Base-by-base conservation (phyloP, 805 yeast genomes). In the Martiniozyma abietophila region DNA sequence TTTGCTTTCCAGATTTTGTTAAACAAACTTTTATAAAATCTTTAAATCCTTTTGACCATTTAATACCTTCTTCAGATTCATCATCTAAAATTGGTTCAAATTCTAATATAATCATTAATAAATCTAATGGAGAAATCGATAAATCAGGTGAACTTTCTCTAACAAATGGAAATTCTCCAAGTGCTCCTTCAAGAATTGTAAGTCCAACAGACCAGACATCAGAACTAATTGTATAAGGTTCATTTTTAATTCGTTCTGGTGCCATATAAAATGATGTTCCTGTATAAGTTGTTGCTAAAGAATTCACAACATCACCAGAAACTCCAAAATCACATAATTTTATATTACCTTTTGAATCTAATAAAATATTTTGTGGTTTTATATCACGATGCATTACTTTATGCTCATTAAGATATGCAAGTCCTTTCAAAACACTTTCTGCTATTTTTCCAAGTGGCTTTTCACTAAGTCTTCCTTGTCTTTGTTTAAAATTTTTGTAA, bases 181-280 rank as follows among this genome's bases (percentile, higher is more conserved):
- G 76, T 4, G 97, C 96, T 18, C 89, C 96, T 53, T 92, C 98
- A 50, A 92, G 62, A 30, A 92, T 61, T 2, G 97, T 88, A 38
- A 92, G 64, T 0, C 98, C 98, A 21, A 92, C 60, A 1, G 96
- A 86, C 98, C 98, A 92, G 11, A 92, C 89, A 54, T 92, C 98
- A 48, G 94, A 79, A 4, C 95, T 83, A 3, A 89, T 96, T 8
- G 95, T 80, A 52, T 92, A 92, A 1, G 96, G 92, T 51, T 85
- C 89, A 19, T 96, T 96, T 62, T 83, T 83, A 33, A 92, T 89
- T 47, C 98, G 69, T 57, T 92, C 98, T 0, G 98, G 98, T 0
- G 98, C 97, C 98, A 92, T 92, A 57, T 92, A 92, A 54, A 84
- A 89, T 8, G 95, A 88, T 0, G 98, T 92, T 2, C 98, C 98